Conservation (phyloP, 495 filamentous ascomycete genomes). For the Aspergillus steynii region DNA sequence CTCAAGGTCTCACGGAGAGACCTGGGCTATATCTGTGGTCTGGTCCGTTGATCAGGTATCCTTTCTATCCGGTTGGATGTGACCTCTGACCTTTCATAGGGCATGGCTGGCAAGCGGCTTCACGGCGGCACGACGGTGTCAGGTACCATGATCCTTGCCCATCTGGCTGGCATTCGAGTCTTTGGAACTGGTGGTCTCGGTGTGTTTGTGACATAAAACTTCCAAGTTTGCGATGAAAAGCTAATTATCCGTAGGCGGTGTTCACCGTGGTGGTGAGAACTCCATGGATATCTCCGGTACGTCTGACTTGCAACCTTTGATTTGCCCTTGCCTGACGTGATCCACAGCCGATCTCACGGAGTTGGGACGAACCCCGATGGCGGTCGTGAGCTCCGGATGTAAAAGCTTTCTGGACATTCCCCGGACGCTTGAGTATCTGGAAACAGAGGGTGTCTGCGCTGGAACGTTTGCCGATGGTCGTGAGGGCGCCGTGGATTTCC, state of each 20-base stretch:
- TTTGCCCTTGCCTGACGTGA: slow-evolving; percentile 7
- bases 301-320: too few relatives aligned
- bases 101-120: slow-evolving; percentile 60
- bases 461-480: slow-evolving; percentile 85
- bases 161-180: slow-evolving; percentile 84
- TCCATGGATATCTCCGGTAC: slow-evolving; percentile 82
- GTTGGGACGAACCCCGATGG: slow-evolving; percentile 85
- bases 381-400: slow-evolving; percentile 85
- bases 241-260: slow-evolving; percentile 67
- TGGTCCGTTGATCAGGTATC: slow-evolving; percentile 52
- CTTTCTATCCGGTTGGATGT: neutral
- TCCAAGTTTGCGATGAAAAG: neutral
- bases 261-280: slow-evolving; percentile 84
- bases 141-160: slow-evolving; percentile 87
- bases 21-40: slow-evolving; percentile 74
- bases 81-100: slow-evolving; percentile 38
- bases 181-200: slow-evolving; percentile 79
- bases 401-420: slow-evolving; percentile 96
- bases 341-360: slow-evolving; percentile 81
- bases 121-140: slow-evolving; percentile 92
- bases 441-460: slow-evolving; percentile 87
- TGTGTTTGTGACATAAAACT: slow-evolving; percentile 12
- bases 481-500: slow-evolving; percentile 69
- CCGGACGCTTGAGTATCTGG: slow-evolving; percentile 87
- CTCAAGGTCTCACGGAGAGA: slow-evolving; percentile 87